Evolutionary conservation across 225 moss, liverwort and hornwort genomes (phyloP).

Genomic region (Thuidium tamariscinum): DNA sequence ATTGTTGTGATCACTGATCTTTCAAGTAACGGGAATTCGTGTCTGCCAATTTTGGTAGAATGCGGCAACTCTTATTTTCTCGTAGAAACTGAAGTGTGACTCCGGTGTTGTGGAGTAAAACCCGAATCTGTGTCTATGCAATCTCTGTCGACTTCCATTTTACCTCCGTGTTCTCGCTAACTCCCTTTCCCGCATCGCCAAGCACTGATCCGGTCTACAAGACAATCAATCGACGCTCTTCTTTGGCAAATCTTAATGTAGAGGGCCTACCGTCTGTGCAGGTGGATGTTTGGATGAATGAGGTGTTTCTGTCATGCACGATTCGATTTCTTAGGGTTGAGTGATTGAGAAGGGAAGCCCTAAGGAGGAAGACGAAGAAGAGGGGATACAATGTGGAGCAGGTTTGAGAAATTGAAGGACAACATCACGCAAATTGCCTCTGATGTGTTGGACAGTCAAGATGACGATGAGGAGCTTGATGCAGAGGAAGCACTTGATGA

Average conservation of each 20-base stretch:
- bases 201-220: background rate
- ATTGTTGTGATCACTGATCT: background rate
- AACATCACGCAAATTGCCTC: slow-evolving; percentile 96
- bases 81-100: background rate
- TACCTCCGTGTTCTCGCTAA: background rate
- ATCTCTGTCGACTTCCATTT: background rate
- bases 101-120: background rate
- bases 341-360: background rate
- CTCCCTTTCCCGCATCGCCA: background rate
- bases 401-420: slow-evolving; percentile 93
- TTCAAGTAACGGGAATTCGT: background rate
- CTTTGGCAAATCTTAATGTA: background rate
- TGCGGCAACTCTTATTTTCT: background rate
- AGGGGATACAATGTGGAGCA: slow-evolving; percentile 72
- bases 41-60: background rate
- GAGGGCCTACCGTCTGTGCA: background rate
- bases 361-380: background rate
- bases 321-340: background rate
- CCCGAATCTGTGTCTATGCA: background rate
- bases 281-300: background rate
- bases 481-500: slow-evolving; percentile 16
- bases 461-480: slow-evolving; percentile 46
- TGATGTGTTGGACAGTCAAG: slow-evolving; percentile 82
- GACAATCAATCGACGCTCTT: background rate
- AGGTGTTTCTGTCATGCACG: background rate